Evolutionary conservation across 2,329 filamentous ascomycete genomes (phyloP), one percentile per base, ranked within the genome.

Genomic region (Gliomastix tumulicola): DNA sequence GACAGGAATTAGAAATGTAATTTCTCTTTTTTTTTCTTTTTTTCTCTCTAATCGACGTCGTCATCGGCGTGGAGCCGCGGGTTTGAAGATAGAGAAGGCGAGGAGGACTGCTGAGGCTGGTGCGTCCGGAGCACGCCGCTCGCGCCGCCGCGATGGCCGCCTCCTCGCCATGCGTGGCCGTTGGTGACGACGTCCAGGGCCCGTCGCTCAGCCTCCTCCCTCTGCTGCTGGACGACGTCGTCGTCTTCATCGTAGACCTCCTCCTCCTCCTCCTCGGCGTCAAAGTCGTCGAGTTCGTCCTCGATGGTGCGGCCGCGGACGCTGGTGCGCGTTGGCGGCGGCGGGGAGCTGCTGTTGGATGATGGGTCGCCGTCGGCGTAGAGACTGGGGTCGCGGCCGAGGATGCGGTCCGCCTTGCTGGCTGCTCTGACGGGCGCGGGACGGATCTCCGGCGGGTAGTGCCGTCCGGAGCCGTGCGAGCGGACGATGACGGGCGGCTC

Each of bases 321-420:
- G 42, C 62, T 72, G 12, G 75, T 59, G 4, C 67, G 63, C 18
- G 59, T 61, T 63, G 76, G 60, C 2, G 64, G 60, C 34, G 63
- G 60, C n/a, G n/a, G n/a, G n/a, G n/a, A n/a, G n/a, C n/a, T n/a
- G n/a, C n/a, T n/a, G n/a, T n/a, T n/a, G n/a, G n/a, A n/a, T n/a
- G n/a, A n/a, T n/a, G n/a, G n/a, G n/a, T n/a, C n/a, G 30, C 60
- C 60, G 44, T 79, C 72, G 9, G 60, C 66, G 45, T 77, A 77
- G 12, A 74, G 52, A 45, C 66, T 71, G 10, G 74, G 72, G 40
- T 76, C 73, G 5, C 74, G 68, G 23, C 75, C 74, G 3, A 79
- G 62, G 3, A 79, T 59, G 21, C 74, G 67, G 47, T 79, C 75
- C 6, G 75, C 75, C 47, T 79, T 79, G 49, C 70, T 75, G 11